These are phyloP conservation scores for Colletotrichum spinosum DNA, from an alignment of 2,329 filamentous ascomycete species.

Conservation along the genomic window DNA sequence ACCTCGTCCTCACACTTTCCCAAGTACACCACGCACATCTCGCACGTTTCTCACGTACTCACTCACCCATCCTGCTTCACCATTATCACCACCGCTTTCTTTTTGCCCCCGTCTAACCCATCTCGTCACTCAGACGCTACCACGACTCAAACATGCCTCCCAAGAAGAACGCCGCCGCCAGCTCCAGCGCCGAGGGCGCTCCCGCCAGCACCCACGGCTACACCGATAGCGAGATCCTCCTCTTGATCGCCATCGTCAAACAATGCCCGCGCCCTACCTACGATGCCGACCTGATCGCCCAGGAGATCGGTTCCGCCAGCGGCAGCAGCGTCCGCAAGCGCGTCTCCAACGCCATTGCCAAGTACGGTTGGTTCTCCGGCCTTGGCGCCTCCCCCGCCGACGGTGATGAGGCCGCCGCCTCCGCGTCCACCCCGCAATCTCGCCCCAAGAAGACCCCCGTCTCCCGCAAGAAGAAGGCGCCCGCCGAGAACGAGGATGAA, in stretches of 20 bases:
- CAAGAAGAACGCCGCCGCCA: constrained; percentile 19
- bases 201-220: neutral
- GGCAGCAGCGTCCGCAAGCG: constrained; percentile 19
- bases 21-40: no score
- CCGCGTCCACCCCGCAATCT: neutral
- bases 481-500: constrained; percentile 2
- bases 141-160: constrained; percentile 17
- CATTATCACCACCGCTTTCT: no score
- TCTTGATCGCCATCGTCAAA: constrained; percentile 19
- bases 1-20: no score
- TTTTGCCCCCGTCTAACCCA: no score
- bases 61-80: no score
- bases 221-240: constrained; percentile 25
- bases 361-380: constrained; percentile 23
- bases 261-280: constrained; percentile 11
- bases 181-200: neutral
- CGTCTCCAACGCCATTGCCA: constrained; percentile 12
- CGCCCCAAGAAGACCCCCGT: constrained; percentile 18
- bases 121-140: neutral
- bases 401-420: neutral
- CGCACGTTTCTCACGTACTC: no score
- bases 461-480: constrained; percentile 30
- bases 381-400: neutral
- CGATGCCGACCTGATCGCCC: constrained; percentile 10
- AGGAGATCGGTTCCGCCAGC: constrained; percentile 15